Evolutionary conservation across 257 asterid genomes (phyloP).

Genomic region (Hygrophila difformis): DNA sequence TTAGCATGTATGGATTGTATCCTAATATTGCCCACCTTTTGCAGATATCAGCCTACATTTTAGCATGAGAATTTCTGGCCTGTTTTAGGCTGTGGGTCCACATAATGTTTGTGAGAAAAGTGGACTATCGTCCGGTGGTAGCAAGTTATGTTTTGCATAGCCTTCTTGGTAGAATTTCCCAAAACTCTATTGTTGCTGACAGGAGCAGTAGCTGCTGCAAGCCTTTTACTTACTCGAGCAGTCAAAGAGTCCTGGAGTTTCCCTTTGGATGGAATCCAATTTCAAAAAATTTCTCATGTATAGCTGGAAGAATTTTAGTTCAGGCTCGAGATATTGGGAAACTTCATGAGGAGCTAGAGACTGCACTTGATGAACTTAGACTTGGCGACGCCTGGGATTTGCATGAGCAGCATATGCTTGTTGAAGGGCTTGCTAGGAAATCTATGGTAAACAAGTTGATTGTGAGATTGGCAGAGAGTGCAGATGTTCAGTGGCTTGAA

Average conservation of each 20-base stretch:
- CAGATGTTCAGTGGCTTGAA: slow-evolving; percentile 47
- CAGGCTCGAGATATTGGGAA: slow-evolving; percentile 85
- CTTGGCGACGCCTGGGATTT: slow-evolving; percentile 67
- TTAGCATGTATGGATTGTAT: no score
- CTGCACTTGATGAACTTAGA: slow-evolving; percentile 42
- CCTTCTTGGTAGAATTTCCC: slow-evolving; percentile 20
- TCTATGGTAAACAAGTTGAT: slow-evolving; percentile 51
- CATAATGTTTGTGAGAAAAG: slow-evolving; percentile 36
- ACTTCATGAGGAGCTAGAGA: slow-evolving; percentile 62
- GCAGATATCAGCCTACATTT: slow-evolving; percentile 15
- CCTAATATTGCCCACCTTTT: not conserved
- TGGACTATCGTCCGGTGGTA: slow-evolving; percentile 19
- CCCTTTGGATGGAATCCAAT: slow-evolving; percentile 14
- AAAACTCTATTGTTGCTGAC: slow-evolving; percentile 14
- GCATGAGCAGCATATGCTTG: slow-evolving; percentile 61
- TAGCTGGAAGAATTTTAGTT: slow-evolving; percentile 55
- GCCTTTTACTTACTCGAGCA: slow-evolving; percentile 15
- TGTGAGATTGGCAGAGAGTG: slow-evolving; percentile 39
- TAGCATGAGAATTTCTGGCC: slow-evolving; percentile 1
- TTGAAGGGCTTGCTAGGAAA: slow-evolving; percentile 78
- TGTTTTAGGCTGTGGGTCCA: slow-evolving; percentile 16
- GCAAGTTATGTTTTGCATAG: slow-evolving; percentile 17
- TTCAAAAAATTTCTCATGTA: slow-evolving; percentile 36
- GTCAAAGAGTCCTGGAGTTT: slow-evolving; percentile 9
- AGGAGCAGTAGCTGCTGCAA: slow-evolving; percentile 17